Evolutionary conservation across 352 stramenopile species (phyloP).

Genomic region (Plasmopara viticola): DNA sequence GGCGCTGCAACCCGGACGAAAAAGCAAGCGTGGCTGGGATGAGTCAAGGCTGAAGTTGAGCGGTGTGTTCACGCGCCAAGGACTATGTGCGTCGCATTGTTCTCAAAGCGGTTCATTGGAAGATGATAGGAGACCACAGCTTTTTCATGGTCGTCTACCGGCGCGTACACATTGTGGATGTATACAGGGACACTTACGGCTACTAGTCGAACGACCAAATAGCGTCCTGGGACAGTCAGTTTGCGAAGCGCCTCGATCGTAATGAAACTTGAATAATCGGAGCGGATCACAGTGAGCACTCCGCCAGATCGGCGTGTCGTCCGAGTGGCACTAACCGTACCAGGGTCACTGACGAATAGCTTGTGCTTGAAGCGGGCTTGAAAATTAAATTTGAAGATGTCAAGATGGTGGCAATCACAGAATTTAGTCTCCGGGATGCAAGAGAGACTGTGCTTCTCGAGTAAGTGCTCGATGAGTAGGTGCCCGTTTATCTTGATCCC

Average conservation of each 20-base stretch:
- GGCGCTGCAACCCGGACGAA: not conserved
- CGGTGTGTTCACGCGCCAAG: not conserved
- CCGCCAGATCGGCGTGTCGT: not conserved
- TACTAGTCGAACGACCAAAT: not conserved
- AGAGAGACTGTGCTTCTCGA: not conserved
- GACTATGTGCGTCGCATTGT: not conserved
- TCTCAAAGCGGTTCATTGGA: not conserved
- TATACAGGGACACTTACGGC: no score
- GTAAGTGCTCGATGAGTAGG: not conserved
- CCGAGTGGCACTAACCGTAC: not conserved
- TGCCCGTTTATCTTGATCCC: not conserved
- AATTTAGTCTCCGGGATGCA: not conserved
- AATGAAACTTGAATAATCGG: not conserved
- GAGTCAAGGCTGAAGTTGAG: not conserved
- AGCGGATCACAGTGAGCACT: not conserved
- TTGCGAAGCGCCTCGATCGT: not conserved
- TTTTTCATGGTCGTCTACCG: not conserved
- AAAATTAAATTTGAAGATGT: not conserved
- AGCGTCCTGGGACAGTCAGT: not conserved
- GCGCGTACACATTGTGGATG: not conserved
- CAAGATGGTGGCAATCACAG: not conserved
- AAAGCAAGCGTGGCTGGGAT: not conserved
- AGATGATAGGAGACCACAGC: not conserved
- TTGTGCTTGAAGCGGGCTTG: not conserved
- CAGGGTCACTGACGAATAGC: not conserved